Conservation (phyloP, 345 rosid genomes). For the Hirschfeldia incana region DNA sequence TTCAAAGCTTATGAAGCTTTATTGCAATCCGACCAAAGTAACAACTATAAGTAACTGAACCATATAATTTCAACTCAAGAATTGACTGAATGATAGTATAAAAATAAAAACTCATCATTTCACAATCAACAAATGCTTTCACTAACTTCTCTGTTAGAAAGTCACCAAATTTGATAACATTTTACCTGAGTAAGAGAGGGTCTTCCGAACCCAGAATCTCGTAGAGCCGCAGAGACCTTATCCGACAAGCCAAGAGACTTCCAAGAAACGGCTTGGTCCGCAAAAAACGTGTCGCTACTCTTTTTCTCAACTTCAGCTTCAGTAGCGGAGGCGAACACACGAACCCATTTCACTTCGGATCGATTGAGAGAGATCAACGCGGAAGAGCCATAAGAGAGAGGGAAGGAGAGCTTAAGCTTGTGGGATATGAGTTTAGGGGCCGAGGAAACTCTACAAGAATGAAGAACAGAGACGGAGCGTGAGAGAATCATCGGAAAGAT, state of each 20-base stretch:
- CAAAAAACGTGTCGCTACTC: slow-evolving; percentile 56
- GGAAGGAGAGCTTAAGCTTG: slow-evolving; percentile 37
- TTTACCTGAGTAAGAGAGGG: slow-evolving; percentile 90
- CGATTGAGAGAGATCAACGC: slow-evolving; percentile 42
- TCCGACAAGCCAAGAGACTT: slow-evolving; percentile 76
- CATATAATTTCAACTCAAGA: neutral
- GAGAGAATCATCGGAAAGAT: slow-evolving; percentile 42
- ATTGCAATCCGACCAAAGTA: neutral
- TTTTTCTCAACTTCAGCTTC: slow-evolving; percentile 36
- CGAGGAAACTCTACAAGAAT: slow-evolving; percentile 40
- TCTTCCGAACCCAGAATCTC: slow-evolving; percentile 57
- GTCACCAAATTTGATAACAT: neutral
- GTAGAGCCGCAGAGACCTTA: slow-evolving; percentile 59
- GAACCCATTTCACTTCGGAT: slow-evolving; percentile 30
- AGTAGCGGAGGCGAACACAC: slow-evolving; percentile 42
- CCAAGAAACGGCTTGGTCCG: slow-evolving; percentile 75
- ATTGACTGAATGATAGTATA: neutral
- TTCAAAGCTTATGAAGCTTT: neutral
- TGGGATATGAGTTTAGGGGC: slow-evolving; percentile 48
- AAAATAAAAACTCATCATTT: neutral
- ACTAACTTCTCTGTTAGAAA: neutral
- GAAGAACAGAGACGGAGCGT: slow-evolving; percentile 54
- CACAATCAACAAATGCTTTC: neutral
- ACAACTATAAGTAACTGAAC: neutral
- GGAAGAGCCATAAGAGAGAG: slow-evolving; percentile 37